phyloP scores from a whole-genome alignment of 495 filamentous ascomycete genomes.

The Aspergillus hancockii region DNA sequence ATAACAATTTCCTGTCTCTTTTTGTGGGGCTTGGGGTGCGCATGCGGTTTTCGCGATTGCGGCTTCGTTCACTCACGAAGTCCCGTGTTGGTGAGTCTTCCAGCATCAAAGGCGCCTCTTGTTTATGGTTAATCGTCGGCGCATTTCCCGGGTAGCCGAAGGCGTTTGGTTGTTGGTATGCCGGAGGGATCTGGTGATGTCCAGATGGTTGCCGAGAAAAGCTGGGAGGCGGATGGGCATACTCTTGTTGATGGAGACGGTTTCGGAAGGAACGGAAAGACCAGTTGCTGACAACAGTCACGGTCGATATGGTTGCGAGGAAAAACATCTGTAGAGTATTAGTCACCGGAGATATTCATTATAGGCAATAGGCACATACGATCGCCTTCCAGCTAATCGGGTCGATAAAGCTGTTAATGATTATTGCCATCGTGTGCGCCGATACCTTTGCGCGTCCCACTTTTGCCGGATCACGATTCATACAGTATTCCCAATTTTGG shows the following conservation, averaged over 20 bases:
- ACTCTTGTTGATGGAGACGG: constrained; percentile 36
- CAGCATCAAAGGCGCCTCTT: constrained; percentile 36
- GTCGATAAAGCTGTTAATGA: constrained; percentile 72
- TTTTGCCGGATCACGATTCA: constrained; percentile 69
- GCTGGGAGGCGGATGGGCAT: constrained; percentile 23
- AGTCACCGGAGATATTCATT: neutral
- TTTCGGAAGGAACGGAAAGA: constrained; percentile 48
- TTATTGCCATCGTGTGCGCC: constrained; percentile 79
- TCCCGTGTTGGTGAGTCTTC: constrained; percentile 34
- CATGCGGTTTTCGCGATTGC: constrained; percentile 36
- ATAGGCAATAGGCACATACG: constrained; percentile 40
- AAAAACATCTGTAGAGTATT: constrained; percentile 36
- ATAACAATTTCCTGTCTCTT: constrained; percentile 30
- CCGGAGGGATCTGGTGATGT: no score
- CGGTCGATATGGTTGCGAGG: constrained; percentile 43
- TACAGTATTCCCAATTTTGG: constrained; percentile 79
- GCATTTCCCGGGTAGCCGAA: no score
- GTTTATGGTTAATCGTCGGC: constrained; percentile 23
- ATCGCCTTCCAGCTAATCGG: constrained; percentile 73
- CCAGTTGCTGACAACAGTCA: constrained; percentile 49
- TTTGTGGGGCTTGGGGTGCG: constrained; percentile 45
- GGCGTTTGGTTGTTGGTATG: no score
- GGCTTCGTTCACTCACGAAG: constrained; percentile 38
- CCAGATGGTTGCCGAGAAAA: constrained; percentile 25
- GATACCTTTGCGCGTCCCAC: constrained; percentile 67